Conservation (phyloP, 202 grass and related monocot genomes). For the Bolboschoenoplectus hybrid region DNA sequence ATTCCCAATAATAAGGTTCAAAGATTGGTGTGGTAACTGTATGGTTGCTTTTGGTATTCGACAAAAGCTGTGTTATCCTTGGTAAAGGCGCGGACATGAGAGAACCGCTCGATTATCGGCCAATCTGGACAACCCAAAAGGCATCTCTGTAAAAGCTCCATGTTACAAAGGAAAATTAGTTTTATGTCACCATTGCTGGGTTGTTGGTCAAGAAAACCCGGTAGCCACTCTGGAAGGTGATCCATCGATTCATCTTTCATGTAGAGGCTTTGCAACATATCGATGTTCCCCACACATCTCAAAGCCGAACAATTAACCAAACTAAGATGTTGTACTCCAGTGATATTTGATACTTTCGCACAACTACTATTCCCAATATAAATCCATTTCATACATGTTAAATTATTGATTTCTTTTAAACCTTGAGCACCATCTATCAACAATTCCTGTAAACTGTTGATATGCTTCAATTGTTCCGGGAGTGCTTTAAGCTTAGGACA, state of each 20-base stretch:
- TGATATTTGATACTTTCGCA: neutral
- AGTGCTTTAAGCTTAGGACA: slow-evolving; percentile 45
- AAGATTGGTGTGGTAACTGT: neutral
- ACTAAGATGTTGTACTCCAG: neutral
- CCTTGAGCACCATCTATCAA: neutral
- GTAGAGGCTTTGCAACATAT: neutral
- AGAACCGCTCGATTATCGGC: neutral
- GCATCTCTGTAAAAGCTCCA: neutral
- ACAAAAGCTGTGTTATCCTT: neutral
- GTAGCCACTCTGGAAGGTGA: neutral
- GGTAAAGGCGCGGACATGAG: neutral
- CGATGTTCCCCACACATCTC: neutral
- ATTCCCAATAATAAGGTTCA: neutral
- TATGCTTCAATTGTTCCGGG: slow-evolving; percentile 30
- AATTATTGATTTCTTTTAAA: slow-evolving; percentile 16
- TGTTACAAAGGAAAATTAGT: neutral
- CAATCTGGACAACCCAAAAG: neutral
- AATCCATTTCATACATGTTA: neutral
- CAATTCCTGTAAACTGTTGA: neutral
- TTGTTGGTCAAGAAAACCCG: neutral
- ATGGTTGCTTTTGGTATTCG: neutral
- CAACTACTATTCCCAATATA: neutral
- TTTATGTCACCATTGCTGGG: neutral
- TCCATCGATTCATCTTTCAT: neutral
- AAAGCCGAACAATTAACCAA: neutral